phyloP scores from a whole-genome alignment of 805 yeast species.

The Dipodascopsis uninucleata region DNA sequence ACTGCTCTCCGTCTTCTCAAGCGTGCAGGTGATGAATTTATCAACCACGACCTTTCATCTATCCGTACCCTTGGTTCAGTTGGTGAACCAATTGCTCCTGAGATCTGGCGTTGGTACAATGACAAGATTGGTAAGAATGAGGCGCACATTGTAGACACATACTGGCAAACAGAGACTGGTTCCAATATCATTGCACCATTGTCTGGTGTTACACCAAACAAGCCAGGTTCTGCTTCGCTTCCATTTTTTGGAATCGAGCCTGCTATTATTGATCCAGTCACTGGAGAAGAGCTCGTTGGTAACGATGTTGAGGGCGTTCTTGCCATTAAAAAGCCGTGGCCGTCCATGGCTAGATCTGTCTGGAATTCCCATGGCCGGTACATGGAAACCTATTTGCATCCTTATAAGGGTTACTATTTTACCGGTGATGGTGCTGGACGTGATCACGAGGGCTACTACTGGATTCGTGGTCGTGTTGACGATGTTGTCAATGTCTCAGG shows the following conservation, averaged over 20 bases:
- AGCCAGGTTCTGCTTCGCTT: constrained; percentile 95
- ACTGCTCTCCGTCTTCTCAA: constrained; percentile 90
- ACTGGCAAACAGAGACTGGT: constrained; percentile 99
- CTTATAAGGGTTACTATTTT: constrained; percentile 90
- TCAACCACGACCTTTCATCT: constrained; percentile 79
- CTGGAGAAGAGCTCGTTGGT: constrained; percentile 78
- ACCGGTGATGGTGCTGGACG: constrained; percentile 99
- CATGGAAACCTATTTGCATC: constrained; percentile 86
- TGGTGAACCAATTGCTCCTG: constrained; percentile 98
- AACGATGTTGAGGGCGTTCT: constrained; percentile 95
- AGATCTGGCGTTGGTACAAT: constrained; percentile 98
- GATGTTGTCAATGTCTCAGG: constrained; percentile 98
- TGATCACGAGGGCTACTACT: constrained; percentile 91
- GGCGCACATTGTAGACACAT: constrained; percentile 91
- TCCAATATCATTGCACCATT: constrained; percentile 91
- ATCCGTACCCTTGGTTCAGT: constrained; percentile 92
- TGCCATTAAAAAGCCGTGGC: constrained; percentile 90
- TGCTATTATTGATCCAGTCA: constrained; percentile 85
- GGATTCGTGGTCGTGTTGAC: constrained; percentile 98
- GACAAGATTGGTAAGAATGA: constrained; percentile 84
- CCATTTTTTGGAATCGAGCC: constrained; percentile 96
- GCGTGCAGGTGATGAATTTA: constrained; percentile 83
- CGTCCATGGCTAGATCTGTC: constrained; percentile 97
- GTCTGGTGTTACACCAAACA: constrained; percentile 91
- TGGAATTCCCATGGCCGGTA: constrained; percentile 83